phyloP scores from a whole-genome alignment of 768 basidiomycete genomes.

The Trametes cinnabarina region DNA sequence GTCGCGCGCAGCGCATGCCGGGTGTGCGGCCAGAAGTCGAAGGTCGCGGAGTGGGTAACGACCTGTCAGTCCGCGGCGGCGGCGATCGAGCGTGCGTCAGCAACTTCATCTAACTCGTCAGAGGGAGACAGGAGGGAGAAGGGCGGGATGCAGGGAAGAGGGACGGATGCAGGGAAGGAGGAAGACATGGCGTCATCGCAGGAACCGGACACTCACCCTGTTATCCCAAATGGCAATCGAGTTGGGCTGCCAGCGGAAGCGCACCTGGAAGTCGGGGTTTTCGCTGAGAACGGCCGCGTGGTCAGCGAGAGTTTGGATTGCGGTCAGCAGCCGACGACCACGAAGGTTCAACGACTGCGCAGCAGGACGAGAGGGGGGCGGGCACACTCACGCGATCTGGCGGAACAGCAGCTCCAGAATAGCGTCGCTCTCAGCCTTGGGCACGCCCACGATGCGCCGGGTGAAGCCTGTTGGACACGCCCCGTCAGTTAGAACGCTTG shows the following conservation, averaged over 20 bases:
- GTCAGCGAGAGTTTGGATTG: slow-evolving; percentile 10
- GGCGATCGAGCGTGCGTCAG: not conserved
- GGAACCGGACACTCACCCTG: slow-evolving; percentile 46
- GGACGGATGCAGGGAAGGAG: not conserved
- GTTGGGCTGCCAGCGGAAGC: slow-evolving; percentile 74
- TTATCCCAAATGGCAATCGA: slow-evolving; percentile 89
- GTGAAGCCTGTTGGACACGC: slow-evolving; percentile 58
- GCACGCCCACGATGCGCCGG: slow-evolving; percentile 71
- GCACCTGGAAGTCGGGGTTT: slow-evolving; percentile 72
- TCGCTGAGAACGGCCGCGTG: slow-evolving; percentile 36
- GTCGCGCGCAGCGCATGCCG: slow-evolving; percentile 81
- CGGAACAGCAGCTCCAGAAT: slow-evolving; percentile 69
- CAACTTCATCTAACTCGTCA: not conserved
- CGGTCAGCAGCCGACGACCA: not conserved
- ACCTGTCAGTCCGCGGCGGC: slow-evolving; percentile 39
- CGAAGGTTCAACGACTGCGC: not conserved
- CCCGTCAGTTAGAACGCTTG: not conserved
- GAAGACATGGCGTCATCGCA: not conserved
- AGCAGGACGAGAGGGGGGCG: not conserved
- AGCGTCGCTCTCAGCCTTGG: slow-evolving; percentile 79
- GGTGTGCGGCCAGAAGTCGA: slow-evolving; percentile 77
- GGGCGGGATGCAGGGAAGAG: too few species aligned
- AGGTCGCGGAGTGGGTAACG: slow-evolving; percentile 75
- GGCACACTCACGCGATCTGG: slow-evolving; percentile 42
- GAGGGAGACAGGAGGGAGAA: not conserved